phyloP scores from a whole-genome alignment of 1,139 yeast genomes.

The Scheffersomyces stambukii region DNA sequence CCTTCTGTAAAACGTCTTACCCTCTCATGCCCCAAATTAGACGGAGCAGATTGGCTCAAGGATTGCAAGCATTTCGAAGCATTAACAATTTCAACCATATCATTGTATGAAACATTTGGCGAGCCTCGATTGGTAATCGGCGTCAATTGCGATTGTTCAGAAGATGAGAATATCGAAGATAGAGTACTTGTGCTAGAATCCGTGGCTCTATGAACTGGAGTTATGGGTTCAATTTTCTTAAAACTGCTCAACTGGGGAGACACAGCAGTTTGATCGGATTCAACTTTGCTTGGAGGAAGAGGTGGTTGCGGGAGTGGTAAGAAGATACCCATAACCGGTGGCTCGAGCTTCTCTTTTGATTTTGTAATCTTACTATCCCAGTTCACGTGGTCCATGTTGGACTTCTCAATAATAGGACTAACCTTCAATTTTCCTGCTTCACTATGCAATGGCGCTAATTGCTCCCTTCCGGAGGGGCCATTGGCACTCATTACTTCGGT shows the following conservation, averaged over 20 bases:
- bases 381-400: no score
- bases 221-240: background rate
- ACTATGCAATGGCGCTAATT: no score
- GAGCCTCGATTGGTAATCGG: constrained; percentile 1
- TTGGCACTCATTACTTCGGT: background rate
- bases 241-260: background rate
- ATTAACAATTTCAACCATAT: constrained; percentile 33
- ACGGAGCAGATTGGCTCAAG: constrained; percentile 15
- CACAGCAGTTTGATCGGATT: background rate
- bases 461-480: no score
- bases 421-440: no score
- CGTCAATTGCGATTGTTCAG: constrained; percentile 2
- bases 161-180: constrained; percentile 7
- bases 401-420: no score
- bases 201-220: constrained; percentile 1
- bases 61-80: constrained; percentile 40
- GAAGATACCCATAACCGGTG: no score
- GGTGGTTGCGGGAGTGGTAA: constrained; percentile 5
- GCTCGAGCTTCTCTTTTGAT: no score
- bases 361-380: no score
- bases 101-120: constrained; percentile 10
- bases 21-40: no score
- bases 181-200: constrained; percentile 6
- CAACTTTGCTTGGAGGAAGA: background rate
- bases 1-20: constrained; percentile 2